A percentile compares a stretch with the other conserved stretches of the same genome.
Conservation (phyloP, 2,329 filamentous ascomycete species). For the Aspergillus neotritici region DNA sequence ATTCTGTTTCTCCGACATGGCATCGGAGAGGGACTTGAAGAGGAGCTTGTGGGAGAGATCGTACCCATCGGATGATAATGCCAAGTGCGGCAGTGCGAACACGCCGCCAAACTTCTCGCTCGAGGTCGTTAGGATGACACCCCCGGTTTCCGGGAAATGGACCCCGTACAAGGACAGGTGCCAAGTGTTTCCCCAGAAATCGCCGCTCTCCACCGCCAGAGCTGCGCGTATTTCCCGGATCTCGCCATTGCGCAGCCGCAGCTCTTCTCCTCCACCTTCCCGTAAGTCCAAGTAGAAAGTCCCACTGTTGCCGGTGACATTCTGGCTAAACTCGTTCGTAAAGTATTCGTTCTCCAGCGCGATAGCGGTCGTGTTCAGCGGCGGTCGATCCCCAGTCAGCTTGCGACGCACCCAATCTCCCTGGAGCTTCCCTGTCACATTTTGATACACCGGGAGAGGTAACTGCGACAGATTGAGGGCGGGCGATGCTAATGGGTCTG, state of each 20-base stretch:
- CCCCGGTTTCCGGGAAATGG: constrained; percentile 77
- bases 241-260: constrained; percentile 43
- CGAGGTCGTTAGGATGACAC: constrained; percentile 76
- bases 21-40: constrained; percentile 64
- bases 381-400: constrained; percentile 44
- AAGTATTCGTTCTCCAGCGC: constrained; percentile 63
- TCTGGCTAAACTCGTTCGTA: constrained; percentile 64
- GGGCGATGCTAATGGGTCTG: constrained; percentile 20
- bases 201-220: constrained; percentile 66
- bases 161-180: constrained; percentile 76
- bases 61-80: constrained; percentile 54
- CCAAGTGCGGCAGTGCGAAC: constrained; percentile 79
- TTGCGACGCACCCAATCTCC: constrained; percentile 67
- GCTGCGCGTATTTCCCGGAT: constrained; percentile 65
- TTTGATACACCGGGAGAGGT: constrained; percentile 62
- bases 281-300: constrained; percentile 64
- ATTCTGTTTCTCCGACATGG: constrained; percentile 60
- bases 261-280: constrained; percentile 43
- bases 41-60: constrained; percentile 59
- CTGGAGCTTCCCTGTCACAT: constrained; percentile 68
- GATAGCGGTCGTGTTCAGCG: constrained; percentile 61
- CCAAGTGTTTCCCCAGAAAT: constrained; percentile 66
- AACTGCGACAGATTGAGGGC: constrained; percentile 33
- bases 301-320: constrained; percentile 69
- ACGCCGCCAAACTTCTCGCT: constrained; percentile 94